phyloP scores from a whole-genome alignment of 768 basidiomycete genomes.

The Phlegmacium glaucopus region DNA sequence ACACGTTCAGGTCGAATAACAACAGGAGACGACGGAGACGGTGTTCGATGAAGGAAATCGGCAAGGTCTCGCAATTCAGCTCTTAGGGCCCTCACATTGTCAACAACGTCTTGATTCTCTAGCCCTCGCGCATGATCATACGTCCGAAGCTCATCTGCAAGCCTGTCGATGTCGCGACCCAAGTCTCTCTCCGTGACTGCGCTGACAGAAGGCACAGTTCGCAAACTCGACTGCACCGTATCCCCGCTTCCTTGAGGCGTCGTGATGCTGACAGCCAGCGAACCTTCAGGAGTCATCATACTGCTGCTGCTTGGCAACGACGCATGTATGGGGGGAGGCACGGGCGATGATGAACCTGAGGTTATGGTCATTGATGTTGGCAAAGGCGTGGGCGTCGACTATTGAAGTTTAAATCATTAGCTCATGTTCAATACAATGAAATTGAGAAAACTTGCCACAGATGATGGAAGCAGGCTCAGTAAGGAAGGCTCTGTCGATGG shows the following conservation, averaged over 20 bases:
- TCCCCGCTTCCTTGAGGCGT: conserved; percentile 36
- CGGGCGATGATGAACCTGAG: conserved; percentile 1
- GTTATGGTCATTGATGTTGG: conserved; percentile 7
- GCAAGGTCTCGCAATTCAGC: conserved; percentile 66
- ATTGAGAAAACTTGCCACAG: conserved; percentile 29
- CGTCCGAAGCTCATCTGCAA: conserved; percentile 53
- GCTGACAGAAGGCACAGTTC: conserved; percentile 32
- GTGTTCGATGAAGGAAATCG: conserved; percentile 46
- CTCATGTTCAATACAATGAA: background rate
- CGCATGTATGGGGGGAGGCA: conserved; percentile 1
- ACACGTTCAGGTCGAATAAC: background rate
- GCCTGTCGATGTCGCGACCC: conserved; percentile 43
- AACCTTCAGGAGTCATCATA: conserved; percentile 35
- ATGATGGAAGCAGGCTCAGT: conserved; percentile 40
- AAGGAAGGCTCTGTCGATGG: conserved; percentile 22
- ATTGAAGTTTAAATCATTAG: background rate
- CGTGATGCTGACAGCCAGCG: conserved; percentile 35
- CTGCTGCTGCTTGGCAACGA: conserved; percentile 17
- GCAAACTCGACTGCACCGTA: conserved; percentile 31
- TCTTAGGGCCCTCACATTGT: conserved; percentile 67
- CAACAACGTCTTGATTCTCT: conserved; percentile 61
- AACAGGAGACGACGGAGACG: conserved; percentile 23
- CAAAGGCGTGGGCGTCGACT: conserved; percentile 17
- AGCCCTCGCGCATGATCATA: conserved; percentile 57
- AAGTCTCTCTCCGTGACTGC: conserved; percentile 49